phyloP scores from a whole-genome alignment of 768 basidiomycete species.

The Termitomyces sp. region DNA sequence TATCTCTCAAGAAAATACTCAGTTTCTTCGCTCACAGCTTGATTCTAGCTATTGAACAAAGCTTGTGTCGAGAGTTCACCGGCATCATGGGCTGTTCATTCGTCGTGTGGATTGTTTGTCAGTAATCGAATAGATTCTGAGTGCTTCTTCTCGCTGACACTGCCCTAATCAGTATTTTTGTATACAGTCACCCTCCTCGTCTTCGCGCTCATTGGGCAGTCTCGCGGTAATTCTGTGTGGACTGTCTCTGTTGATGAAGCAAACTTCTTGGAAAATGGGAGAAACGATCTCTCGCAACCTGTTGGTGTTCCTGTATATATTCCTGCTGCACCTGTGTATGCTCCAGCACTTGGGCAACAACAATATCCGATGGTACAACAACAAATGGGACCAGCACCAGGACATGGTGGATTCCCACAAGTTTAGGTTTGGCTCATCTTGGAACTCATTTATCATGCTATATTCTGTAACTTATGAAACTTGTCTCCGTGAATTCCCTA shows the following conservation, averaged over 20 bases:
- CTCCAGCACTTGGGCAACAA: not conserved
- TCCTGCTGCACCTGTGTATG: not conserved
- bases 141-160: not conserved
- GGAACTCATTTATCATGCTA: not conserved
- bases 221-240: slow-evolving; percentile 12
- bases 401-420: not conserved
- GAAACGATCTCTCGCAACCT: not conserved
- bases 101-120: slow-evolving; percentile 9
- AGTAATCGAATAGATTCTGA: not conserved
- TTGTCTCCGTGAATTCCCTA: not conserved
- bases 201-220: slow-evolving; percentile 5
- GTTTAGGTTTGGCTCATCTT: not conserved
- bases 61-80: slow-evolving; percentile 10
- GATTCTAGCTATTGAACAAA: not conserved
- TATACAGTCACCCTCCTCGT: slow-evolving; percentile 10
- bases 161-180: slow-evolving; percentile 4
- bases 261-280: slow-evolving; percentile 1
- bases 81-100: slow-evolving; percentile 12
- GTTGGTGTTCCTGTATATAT: not conserved
- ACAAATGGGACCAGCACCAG: not conserved
- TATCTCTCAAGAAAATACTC: not conserved
- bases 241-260: slow-evolving; percentile 3
- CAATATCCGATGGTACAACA: not conserved
- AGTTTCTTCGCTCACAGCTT: not conserved
- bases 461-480: not conserved